Conservation (phyloP, 2,329 filamentous ascomycete genomes). For the Neopestalotiopsis sp. region DNA sequence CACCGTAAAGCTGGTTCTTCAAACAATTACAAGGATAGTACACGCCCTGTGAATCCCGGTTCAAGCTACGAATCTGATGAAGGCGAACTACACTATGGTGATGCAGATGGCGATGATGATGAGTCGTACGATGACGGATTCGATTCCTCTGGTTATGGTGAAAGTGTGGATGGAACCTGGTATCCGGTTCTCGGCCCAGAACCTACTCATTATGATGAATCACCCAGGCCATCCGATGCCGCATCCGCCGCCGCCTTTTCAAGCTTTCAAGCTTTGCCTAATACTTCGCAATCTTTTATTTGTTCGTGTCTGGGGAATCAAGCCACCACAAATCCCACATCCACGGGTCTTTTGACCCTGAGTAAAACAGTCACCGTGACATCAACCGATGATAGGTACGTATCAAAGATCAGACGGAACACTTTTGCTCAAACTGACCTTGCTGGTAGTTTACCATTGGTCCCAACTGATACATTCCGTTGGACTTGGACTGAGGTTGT, state of each 20-base stretch:
- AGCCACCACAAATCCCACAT: background rate
- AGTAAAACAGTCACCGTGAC: conserved; percentile 5
- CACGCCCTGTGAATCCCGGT: no score
- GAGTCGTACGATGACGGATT: background rate
- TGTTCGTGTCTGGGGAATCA: conserved; percentile 2
- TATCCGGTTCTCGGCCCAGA: background rate
- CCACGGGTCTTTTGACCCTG: background rate
- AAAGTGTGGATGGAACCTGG: conserved; percentile 2
- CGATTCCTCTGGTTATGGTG: conserved; percentile 7
- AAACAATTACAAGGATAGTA: background rate
- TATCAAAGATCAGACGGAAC: background rate
- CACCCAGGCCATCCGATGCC: background rate
- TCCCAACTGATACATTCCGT: background rate
- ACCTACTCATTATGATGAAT: background rate
- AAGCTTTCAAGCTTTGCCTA: background rate
- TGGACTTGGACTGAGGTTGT: background rate
- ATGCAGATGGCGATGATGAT: background rate
- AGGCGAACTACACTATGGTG: background rate
- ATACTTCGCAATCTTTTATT: background rate
- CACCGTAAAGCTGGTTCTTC: background rate
- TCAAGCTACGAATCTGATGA: background rate
- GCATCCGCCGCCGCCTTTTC: background rate
- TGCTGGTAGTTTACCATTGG: background rate
- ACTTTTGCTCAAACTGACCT: background rate
- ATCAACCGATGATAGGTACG: conserved; percentile 7